These are phyloP conservation scores for Chaetoscypha palmicola DNA, from an alignment of 2,329 filamentous ascomycete species.

Conservation along the genomic window DNA sequence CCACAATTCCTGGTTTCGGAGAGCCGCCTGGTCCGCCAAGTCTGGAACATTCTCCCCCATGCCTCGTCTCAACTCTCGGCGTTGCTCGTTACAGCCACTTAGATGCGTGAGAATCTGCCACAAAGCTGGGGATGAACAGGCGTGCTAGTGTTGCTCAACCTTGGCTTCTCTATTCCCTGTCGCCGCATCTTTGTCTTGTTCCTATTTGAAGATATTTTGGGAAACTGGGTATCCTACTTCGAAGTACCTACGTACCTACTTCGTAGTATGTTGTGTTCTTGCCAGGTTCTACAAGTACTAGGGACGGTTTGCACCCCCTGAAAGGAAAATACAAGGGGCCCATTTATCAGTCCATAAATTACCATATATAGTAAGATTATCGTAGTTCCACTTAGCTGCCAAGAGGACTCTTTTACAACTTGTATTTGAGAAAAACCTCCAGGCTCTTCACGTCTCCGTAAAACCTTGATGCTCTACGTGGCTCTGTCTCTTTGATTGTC, in stretches of 20 bases:
- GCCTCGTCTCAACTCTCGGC: background rate
- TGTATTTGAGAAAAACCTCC: no score
- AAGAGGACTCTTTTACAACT: no score
- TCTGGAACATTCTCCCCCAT: background rate
- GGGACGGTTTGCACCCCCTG: no score
- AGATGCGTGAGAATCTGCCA: background rate
- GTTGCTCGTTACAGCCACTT: background rate
- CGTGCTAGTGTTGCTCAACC: no score
- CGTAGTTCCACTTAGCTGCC: no score
- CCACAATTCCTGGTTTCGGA: background rate
- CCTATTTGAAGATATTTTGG: background rate
- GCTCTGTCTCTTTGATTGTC: background rate
- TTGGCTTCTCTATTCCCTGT: no score
- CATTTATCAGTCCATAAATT: no score
- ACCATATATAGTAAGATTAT: no score
- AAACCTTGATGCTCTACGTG: background rate
- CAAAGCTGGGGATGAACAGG: no score
- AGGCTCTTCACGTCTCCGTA: no score
- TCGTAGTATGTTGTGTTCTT: background rate
- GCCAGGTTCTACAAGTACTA: background rate
- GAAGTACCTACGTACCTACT: no score
- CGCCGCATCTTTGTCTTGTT: background rate
- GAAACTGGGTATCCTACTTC: background rate
- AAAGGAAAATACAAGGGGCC: no score
- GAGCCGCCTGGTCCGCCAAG: slow-evolving; percentile 1